A percentile compares a stretch with the other conserved stretches of the same genome.
phyloP scores from a whole-genome alignment of 495 filamentous ascomycete genomes.

The Aspergillus asperescens region DNA sequence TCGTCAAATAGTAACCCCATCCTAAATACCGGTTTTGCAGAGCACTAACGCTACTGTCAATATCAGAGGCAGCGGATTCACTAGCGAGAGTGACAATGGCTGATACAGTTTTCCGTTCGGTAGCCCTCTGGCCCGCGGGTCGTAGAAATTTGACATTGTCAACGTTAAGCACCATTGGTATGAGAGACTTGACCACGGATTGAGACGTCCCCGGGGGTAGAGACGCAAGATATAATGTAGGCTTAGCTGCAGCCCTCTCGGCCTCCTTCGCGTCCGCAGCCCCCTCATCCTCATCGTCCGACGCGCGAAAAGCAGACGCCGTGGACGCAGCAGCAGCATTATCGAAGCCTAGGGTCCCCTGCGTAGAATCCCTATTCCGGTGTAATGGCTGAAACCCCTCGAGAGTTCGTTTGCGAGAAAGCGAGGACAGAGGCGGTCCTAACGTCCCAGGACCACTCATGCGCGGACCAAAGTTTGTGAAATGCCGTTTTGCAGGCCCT shows the following conservation, averaged over 20 bases:
- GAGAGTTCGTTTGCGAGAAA: constrained; percentile 47
- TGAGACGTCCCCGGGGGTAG: constrained; percentile 62
- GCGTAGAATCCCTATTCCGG: constrained; percentile 35
- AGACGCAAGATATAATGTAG: constrained; percentile 71
- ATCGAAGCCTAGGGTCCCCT: constrained; percentile 53
- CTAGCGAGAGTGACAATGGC: constrained; percentile 82
- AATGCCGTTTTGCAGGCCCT: constrained; percentile 51
- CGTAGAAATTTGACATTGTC: constrained; percentile 74
- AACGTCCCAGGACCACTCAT: constrained; percentile 74
- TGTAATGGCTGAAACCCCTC: constrained; percentile 41
- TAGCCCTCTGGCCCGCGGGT: constrained; percentile 49
- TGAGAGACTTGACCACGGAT: constrained; percentile 66
- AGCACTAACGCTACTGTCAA: constrained; percentile 70
- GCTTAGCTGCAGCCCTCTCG: constrained; percentile 73
- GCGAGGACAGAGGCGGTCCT: constrained; percentile 54
- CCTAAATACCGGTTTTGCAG: constrained; percentile 86
- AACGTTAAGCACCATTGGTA: constrained; percentile 62
- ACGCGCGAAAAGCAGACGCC: constrained; percentile 44
- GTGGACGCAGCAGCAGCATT: constrained; percentile 41
- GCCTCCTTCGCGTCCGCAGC: constrained; percentile 46
- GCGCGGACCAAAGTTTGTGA: constrained; percentile 44
- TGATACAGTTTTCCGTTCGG: constrained; percentile 70
- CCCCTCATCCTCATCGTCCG: constrained; percentile 50
- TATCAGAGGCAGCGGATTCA: constrained; percentile 79
- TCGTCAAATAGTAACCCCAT: constrained; percentile 73